Evolutionary conservation across 139 green algal species (phyloP).

Genomic region (Nannochloris sp.): DNA sequence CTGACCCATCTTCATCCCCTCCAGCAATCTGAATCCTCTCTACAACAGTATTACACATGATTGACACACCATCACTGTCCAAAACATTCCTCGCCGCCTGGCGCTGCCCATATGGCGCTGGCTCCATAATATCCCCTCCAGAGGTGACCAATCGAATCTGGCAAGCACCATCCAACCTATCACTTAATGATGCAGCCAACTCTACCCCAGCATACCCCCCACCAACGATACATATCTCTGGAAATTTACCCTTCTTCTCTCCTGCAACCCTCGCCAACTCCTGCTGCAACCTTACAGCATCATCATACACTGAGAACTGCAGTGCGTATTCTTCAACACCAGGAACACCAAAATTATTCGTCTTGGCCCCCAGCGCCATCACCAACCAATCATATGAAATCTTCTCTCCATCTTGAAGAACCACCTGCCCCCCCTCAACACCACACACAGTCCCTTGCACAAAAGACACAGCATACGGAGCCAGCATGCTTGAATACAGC

Average conservation of each 20-base stretch:
- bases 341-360: conserved; percentile 52
- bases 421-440: conserved; percentile 40
- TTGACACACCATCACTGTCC: conserved; percentile 40
- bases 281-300: conserved; percentile 40
- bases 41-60: conserved; percentile 43
- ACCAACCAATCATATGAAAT: conserved; percentile 88
- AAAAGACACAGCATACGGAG: conserved; percentile 73
- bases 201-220: conserved; percentile 87
- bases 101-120: conserved; percentile 48
- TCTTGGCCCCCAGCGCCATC: conserved; percentile 66
- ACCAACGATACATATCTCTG: conserved; percentile 64
- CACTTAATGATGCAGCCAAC: conserved; percentile 64
- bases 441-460: conserved; percentile 54
- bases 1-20: not conserved
- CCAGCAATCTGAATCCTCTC: conserved; percentile 11
- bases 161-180: conserved; percentile 43
- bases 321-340: conserved; percentile 74
- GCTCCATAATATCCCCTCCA: conserved; percentile 51
- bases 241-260: not conserved
- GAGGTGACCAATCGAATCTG: conserved; percentile 61
- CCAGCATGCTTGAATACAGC: conserved; percentile 73
- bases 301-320: conserved; percentile 70
- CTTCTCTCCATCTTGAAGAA: conserved; percentile 36
- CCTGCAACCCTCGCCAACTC: not conserved
- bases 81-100: conserved; percentile 50